phyloP scores from a whole-genome alignment of 75 land plant species.

The Selaginella moellendorffii region DNA sequence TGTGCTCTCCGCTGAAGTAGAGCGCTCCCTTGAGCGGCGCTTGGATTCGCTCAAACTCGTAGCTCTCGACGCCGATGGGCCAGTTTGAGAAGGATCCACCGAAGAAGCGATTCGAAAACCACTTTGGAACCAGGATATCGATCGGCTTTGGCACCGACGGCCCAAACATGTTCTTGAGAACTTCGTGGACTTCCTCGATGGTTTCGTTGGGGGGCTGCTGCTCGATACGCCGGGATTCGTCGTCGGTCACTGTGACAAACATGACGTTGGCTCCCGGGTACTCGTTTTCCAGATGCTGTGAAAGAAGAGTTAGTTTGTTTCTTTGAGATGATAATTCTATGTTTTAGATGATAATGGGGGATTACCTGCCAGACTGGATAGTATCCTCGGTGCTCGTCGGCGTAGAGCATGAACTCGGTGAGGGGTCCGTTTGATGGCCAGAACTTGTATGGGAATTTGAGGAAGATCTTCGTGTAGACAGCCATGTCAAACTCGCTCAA shows the following conservation, averaged over 20 bases:
- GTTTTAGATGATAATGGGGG: no score
- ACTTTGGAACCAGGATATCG: conserved; percentile 40
- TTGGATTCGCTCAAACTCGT: no score
- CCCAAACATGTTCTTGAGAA: conserved; percentile 44
- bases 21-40: no score
- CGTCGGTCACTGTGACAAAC: conserved; percentile 54
- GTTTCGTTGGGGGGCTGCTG: conserved; percentile 38
- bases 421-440: conserved; percentile 43
- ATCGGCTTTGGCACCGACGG: conserved; percentile 32
- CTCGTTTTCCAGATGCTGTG: conserved; percentile 46
- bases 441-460: no score
- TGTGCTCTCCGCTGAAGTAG: conserved; percentile 62
- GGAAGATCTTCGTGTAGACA: no score
- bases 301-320: no score
- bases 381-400: conserved; percentile 64
- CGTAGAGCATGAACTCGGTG: conserved; percentile 55
- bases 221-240: conserved; percentile 52
- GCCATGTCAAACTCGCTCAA: no score
- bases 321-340: no score
- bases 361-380: conserved; percentile 80
- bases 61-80: no score
- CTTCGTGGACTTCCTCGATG: conserved; percentile 35
- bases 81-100: conserved; percentile 41
- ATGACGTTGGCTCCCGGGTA: conserved; percentile 42
- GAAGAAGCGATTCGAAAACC: conserved; percentile 37